These are phyloP conservation scores for Ceratocystiopsis minuta DNA, from an alignment of 2,329 filamentous ascomycete species.

Conservation along the genomic window DNA sequence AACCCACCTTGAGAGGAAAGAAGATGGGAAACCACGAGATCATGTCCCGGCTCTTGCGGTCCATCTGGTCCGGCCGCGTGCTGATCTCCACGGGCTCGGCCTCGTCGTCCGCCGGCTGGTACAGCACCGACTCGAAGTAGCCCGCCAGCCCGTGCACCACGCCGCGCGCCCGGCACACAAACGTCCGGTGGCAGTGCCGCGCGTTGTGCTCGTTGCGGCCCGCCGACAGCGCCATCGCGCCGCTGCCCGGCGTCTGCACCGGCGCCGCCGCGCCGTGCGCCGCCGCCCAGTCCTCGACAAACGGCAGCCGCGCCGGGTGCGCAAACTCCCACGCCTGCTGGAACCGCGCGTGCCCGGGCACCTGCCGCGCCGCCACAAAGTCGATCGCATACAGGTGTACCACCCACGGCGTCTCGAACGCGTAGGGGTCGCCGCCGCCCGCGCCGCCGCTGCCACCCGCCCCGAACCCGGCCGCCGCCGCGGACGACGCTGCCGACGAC, in stretches of 20 bases:
- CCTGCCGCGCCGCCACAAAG: conserved; percentile 48
- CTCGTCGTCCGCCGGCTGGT: conserved; percentile 30
- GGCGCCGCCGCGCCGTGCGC: conserved; percentile 23
- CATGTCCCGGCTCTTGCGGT: conserved; percentile 89
- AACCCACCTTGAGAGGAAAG: conserved; percentile 75
- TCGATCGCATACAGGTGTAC: conserved; percentile 83
- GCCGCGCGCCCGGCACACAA: conserved; percentile 60
- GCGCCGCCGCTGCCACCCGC: too few relatives aligned
- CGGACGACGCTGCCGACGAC: conserved; percentile 74
- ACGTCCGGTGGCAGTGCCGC: conserved; percentile 59
- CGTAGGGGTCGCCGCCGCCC: conserved; percentile 39
- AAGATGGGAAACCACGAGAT: conserved; percentile 99
- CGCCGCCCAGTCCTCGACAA: conserved; percentile 16
- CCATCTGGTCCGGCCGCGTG: conserved; percentile 82
- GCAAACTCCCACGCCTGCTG: conserved; percentile 66
- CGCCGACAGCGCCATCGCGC: conserved; percentile 55
- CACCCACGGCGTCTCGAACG: conserved; percentile 85
- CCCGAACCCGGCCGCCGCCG: too few relatives aligned
- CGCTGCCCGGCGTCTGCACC: conserved; percentile 46
- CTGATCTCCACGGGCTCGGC: conserved; percentile 61
- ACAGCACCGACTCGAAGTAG: conserved; percentile 95
- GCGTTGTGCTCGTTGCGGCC: conserved; percentile 85
- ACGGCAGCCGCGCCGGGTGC: conserved; percentile 45
- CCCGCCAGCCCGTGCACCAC: conserved; percentile 82
- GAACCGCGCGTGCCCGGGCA: conserved; percentile 42